Evolutionary conservation across 78 protist species (phyloP).

Genomic region (Paulinella micropora): DNA sequence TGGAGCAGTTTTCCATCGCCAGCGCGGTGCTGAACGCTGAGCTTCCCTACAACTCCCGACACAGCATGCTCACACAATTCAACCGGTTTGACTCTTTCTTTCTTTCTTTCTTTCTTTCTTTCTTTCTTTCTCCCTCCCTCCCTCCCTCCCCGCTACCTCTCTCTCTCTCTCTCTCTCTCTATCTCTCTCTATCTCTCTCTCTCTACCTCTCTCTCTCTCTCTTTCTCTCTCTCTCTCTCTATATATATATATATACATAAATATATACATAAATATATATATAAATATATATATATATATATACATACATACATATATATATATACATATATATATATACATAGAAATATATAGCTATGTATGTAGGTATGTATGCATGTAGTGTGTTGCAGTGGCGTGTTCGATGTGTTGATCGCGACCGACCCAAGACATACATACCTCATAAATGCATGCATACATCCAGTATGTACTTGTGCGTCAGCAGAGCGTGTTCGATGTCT

Average conservation of each 20-base stretch:
- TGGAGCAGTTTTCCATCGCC: background rate
- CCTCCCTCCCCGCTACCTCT: no score
- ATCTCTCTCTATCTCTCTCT: no score
- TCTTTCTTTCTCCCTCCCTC: no score
- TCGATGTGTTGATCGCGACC: no score
- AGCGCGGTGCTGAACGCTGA: background rate
- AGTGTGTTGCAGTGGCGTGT: no score
- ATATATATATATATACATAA: background rate
- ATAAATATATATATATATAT: background rate
- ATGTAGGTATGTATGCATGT: background rate
- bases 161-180: no score
- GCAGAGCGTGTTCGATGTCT: no score
- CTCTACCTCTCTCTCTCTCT: no score
- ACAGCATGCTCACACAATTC: background rate
- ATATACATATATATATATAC: background rate
- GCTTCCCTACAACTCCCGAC: background rate
- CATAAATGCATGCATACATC: background rate
- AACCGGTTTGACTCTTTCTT: no score
- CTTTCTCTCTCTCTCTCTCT: background rate
- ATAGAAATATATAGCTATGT: background rate
- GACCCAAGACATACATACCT: background rate
- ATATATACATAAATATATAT: background rate
- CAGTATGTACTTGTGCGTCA: no score
- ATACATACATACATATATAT: background rate
- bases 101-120: no score